Conservation (phyloP, 768 basidiomycete genomes). For the Russula lepida region DNA sequence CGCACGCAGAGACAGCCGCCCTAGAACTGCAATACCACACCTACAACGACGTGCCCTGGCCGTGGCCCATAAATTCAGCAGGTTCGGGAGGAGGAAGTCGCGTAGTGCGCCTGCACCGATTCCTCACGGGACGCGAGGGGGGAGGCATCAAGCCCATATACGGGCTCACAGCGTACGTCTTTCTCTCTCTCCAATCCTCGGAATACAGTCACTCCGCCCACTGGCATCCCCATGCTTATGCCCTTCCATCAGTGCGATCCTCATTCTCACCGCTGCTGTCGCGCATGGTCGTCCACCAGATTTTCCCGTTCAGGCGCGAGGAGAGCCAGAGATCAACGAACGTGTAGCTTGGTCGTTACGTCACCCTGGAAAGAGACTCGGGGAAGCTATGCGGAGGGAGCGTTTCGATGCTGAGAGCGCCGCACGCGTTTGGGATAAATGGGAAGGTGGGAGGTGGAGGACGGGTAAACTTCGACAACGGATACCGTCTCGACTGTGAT, state of each 20-base stretch:
- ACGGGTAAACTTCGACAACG: background rate
- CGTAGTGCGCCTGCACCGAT: constrained; percentile 53
- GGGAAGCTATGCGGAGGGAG: constrained; percentile 24
- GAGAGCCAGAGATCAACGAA: constrained; percentile 34
- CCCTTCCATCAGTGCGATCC: constrained; percentile 36
- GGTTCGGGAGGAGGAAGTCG: background rate
- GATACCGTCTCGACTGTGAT: constrained; percentile 4
- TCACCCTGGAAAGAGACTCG: constrained; percentile 22
- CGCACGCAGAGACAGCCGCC: constrained; percentile 29
- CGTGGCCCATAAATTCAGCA: constrained; percentile 25
- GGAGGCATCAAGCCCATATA: constrained; percentile 84
- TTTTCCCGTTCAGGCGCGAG: constrained; percentile 38
- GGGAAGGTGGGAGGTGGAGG: constrained; percentile 11
- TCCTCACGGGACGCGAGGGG: constrained; percentile 79
- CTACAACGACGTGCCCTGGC: constrained; percentile 44
- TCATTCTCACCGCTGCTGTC: constrained; percentile 41
- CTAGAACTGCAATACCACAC: constrained; percentile 58
- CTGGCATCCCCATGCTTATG: background rate
- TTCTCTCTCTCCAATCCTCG: too few relatives aligned
- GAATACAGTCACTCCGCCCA: too few relatives aligned
- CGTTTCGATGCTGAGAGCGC: constrained; percentile 23
- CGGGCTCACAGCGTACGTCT: constrained; percentile 75
- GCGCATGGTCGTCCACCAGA: constrained; percentile 41
- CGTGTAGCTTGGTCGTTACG: constrained; percentile 39
- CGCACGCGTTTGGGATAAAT: constrained; percentile 17